These are phyloP conservation scores for Boletus tomentosulus DNA, from an alignment of 768 basidiomycete genomes.

Conservation along the genomic window DNA sequence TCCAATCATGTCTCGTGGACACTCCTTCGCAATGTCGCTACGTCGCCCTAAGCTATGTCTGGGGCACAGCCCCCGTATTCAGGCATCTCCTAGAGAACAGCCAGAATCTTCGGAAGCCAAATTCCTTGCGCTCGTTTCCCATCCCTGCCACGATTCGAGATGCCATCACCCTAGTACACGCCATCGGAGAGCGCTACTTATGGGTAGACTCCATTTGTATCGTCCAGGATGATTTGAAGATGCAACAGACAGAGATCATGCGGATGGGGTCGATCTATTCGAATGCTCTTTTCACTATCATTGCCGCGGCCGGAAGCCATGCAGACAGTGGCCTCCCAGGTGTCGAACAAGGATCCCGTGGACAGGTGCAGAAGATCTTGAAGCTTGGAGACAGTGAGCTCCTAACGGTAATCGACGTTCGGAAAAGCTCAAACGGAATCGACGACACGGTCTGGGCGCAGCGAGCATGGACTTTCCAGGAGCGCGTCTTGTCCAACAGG, in stretches of 20 bases:
- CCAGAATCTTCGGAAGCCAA: conserved; percentile 1
- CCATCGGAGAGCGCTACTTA: conserved; percentile 22
- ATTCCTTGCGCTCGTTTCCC: conserved; percentile 1
- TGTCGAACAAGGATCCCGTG: conserved; percentile 1
- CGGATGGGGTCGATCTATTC: conserved; percentile 22
- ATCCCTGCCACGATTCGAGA: conserved; percentile 23
- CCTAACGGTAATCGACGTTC: conserved; percentile 9
- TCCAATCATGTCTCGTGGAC: conserved; percentile 14
- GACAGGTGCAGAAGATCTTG: conserved; percentile 4
- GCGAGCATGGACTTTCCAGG: conserved; percentile 20
- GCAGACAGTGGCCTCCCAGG: conserved; percentile 14
- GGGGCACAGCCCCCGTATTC: conserved; percentile 12
- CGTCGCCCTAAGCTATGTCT: conserved; percentile 22
- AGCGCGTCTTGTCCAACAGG: conserved; percentile 13
- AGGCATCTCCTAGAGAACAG: conserved; percentile 7
- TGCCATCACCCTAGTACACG: conserved; percentile 16
- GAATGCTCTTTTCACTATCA: conserved; percentile 14
- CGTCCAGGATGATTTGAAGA: conserved; percentile 14
- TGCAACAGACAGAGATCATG: conserved; percentile 15
- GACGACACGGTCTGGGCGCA: conserved; percentile 7
- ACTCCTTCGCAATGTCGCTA: conserved; percentile 21
- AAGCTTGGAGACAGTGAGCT: conserved; percentile 9
- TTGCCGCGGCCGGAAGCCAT: conserved; percentile 12
- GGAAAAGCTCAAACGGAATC: neutral
- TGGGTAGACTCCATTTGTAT: conserved; percentile 28